Evolutionary conservation across 2,329 filamentous ascomycete genomes (phyloP).

Genomic region (Fusarium sp.): DNA sequence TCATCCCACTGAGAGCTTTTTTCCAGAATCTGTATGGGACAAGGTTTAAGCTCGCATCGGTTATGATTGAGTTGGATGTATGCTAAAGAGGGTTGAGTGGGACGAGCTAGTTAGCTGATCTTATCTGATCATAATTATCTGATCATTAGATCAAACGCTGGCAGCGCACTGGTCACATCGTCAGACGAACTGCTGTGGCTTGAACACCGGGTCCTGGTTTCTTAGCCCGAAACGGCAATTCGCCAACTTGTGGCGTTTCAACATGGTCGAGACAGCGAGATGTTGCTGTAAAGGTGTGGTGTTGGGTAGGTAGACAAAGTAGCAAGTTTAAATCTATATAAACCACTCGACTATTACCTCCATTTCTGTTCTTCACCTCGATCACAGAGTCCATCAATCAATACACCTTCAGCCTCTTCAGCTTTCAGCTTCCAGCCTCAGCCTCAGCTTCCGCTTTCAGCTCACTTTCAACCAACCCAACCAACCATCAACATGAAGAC

Average conservation of each 20-base stretch:
- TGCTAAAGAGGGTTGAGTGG: background rate
- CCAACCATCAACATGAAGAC: slow-evolving; percentile 2
- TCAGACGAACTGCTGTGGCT: slow-evolving; percentile 6
- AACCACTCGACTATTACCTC: background rate
- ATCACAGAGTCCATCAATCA: slow-evolving; percentile 2
- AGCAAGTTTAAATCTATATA: background rate
- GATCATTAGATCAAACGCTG: slow-evolving; percentile 6
- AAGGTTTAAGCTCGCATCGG: background rate
- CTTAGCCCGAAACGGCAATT: slow-evolving; percentile 1
- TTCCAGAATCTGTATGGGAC: slow-evolving; percentile 2
- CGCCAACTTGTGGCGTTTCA: slow-evolving; percentile 3
- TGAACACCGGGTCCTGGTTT: background rate
- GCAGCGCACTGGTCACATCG: slow-evolving; percentile 1
- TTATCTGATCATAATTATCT: slow-evolving; percentile 11
- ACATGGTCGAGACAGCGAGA: background rate
- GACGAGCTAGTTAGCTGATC: slow-evolving; percentile 8
- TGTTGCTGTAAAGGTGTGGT: background rate
- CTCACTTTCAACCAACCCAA: background rate
- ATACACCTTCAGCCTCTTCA: background rate
- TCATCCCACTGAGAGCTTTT: slow-evolving; percentile 1
- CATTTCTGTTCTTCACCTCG: background rate
- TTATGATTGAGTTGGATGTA: background rate
- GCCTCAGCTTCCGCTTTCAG: background rate
- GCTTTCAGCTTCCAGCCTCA: background rate
- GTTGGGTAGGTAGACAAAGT: background rate